phyloP scores from a whole-genome alignment of 257 asterid species.

The Solanum lignicaule region DNA sequence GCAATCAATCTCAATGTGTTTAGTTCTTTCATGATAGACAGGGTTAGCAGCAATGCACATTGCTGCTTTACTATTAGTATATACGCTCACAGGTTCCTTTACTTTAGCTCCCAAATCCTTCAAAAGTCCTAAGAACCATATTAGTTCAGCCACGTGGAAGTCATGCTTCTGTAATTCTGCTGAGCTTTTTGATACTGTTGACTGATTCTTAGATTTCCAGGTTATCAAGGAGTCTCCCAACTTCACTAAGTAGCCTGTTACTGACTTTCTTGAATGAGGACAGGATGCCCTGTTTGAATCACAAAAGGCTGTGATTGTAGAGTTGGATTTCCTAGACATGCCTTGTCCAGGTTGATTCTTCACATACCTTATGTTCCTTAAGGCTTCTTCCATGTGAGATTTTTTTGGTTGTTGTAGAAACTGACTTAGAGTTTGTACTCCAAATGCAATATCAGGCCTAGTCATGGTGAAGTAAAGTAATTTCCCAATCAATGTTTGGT shows the following conservation, averaged over 20 bases:
- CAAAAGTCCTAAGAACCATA: background rate
- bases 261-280: background rate
- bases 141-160: background rate
- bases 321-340: background rate
- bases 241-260: background rate
- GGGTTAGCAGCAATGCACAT: background rate
- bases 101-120: background rate
- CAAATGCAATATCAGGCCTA: too few species aligned
- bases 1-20: background rate
- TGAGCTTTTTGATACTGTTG: background rate
- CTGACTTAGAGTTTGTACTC: too few species aligned
- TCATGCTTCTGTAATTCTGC: background rate
- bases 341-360: background rate
- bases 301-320: background rate
- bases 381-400: background rate
- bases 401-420: too few species aligned
- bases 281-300: background rate
- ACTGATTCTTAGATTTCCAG: background rate
- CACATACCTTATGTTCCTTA: background rate
- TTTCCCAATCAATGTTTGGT: too few species aligned
- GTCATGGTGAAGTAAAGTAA: too few species aligned
- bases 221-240: background rate
- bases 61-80: background rate
- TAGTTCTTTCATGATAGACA: background rate
- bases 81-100: too few species aligned